phyloP scores from a whole-genome alignment of 148 eudicot species.

The Gaultheria prostrata region DNA sequence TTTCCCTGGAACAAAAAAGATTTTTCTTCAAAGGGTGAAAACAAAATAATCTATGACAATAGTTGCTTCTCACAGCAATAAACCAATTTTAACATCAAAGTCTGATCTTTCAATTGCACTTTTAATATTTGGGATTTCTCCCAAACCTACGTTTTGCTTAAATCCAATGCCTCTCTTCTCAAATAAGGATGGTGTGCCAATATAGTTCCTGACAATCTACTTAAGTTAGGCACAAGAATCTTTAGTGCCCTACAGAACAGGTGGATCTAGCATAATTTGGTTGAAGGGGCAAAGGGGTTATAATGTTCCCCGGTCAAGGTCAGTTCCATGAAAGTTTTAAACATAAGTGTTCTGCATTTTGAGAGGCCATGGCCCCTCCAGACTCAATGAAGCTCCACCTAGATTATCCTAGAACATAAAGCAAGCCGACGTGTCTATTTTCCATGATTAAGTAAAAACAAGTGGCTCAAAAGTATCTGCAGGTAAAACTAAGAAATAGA shows the following conservation, averaged over 20 bases:
- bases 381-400: background rate
- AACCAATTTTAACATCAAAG: background rate
- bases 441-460: background rate
- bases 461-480: background rate
- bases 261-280: background rate
- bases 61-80: background rate
- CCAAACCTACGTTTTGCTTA: background rate
- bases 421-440: background rate
- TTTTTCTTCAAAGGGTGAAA: background rate
- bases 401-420: background rate
- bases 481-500: background rate
- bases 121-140: background rate
- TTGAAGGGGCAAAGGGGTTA: background rate
- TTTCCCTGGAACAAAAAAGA: constrained; percentile 38
- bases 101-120: background rate
- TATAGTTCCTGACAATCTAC: background rate
- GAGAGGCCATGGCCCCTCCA: background rate
- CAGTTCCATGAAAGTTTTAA: background rate
- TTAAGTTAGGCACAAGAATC: background rate
- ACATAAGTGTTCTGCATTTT: background rate
- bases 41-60: background rate
- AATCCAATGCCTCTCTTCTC: background rate
- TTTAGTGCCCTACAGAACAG: background rate
- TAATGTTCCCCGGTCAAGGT: background rate
- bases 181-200: background rate